phyloP scores from a whole-genome alignment of 768 basidiomycete species.

The Leccinum aurantiacum region DNA sequence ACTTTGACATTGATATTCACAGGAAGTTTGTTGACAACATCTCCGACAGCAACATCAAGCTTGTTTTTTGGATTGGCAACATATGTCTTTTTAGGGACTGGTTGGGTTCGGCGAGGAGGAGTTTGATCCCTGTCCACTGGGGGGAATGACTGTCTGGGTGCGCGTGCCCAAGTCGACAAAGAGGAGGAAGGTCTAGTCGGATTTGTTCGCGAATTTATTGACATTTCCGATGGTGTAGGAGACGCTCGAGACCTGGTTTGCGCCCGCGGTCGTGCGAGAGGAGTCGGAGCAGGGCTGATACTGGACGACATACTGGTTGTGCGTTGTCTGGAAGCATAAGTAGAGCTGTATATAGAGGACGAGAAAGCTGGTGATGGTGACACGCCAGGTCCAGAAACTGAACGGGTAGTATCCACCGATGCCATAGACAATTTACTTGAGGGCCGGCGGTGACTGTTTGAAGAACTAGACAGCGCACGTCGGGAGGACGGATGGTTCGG shows the following conservation, averaged over 20 bases:
- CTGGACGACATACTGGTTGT: slow-evolving; percentile 62
- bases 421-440: slow-evolving; percentile 55
- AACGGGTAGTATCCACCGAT: slow-evolving; percentile 51
- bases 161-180: slow-evolving; percentile 65
- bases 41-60: slow-evolving; percentile 89
- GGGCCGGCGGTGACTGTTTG: slow-evolving; percentile 46
- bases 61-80: slow-evolving; percentile 88
- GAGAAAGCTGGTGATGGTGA: slow-evolving; percentile 35
- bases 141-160: slow-evolving; percentile 63
- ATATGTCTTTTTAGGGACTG: slow-evolving; percentile 62
- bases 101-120: slow-evolving; percentile 43
- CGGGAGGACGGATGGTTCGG: slow-evolving; percentile 48
- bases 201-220: slow-evolving; percentile 48
- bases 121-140: slow-evolving; percentile 44
- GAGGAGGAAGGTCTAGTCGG: slow-evolving; percentile 45
- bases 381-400: slow-evolving; percentile 65
- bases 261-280: slow-evolving; percentile 39
- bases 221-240: slow-evolving; percentile 63
- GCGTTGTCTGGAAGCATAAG: slow-evolving; percentile 82
- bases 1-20: slow-evolving; percentile 82
- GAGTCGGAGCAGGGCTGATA: slow-evolving; percentile 34
- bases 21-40: slow-evolving; percentile 85
- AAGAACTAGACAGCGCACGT: slow-evolving; percentile 51
- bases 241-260: slow-evolving; percentile 52
- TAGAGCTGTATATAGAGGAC: slow-evolving; percentile 53